Conservation (phyloP, 306 rosid genomes). For the Cicer judaicum region DNA sequence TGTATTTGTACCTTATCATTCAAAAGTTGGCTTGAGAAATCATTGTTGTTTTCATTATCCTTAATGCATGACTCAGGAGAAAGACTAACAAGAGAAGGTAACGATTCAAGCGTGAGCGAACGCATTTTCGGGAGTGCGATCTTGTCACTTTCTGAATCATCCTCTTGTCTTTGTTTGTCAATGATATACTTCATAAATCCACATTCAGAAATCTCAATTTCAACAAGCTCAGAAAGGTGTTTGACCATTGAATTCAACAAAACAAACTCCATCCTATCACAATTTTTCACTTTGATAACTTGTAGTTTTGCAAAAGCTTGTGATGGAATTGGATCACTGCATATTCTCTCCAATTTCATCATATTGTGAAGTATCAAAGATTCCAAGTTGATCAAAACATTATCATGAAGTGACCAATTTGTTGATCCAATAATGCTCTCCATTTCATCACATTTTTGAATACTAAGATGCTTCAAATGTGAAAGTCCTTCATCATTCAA, state of each 20-base stretch:
- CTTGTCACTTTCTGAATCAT: conserved; percentile 17
- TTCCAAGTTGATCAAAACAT: conserved; percentile 49
- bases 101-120: conserved; percentile 39
- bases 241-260: conserved; percentile 46
- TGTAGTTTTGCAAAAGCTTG: conserved; percentile 48
- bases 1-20: conserved; percentile 41
- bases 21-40: conserved; percentile 41
- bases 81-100: conserved; percentile 46
- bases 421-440: conserved; percentile 43
- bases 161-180: conserved; percentile 25
- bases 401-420: conserved; percentile 28
- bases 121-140: conserved; percentile 41
- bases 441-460: conserved; percentile 47
- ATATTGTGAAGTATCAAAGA: conserved; percentile 43
- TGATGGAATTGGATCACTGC: conserved; percentile 39
- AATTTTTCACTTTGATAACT: conserved; percentile 37
- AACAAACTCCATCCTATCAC: conserved; percentile 48
- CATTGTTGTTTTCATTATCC: background rate
- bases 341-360: conserved; percentile 49
- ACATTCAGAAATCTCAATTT: conserved; percentile 50
- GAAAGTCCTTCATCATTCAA: conserved; percentile 50
- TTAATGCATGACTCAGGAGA: conserved; percentile 20
- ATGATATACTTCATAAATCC: conserved; percentile 36
- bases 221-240: conserved; percentile 44
- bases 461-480: conserved; percentile 48